phyloP scores from a whole-genome alignment of 768 basidiomycete species.

The Myochromella boudieri region DNA sequence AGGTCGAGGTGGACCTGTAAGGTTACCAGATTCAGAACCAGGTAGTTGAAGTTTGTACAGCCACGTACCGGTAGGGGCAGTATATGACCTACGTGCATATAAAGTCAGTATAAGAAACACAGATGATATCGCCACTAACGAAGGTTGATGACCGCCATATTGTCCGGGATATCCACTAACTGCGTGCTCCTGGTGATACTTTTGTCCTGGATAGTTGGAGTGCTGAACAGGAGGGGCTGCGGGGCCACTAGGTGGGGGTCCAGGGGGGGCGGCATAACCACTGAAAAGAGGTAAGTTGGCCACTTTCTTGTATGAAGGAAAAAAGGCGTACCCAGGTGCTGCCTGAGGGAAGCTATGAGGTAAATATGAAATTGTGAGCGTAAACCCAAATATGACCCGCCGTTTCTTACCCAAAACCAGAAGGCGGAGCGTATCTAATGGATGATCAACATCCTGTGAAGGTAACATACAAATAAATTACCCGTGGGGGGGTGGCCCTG shows the following conservation, averaged over 20 bases:
- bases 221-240: constrained; percentile 25
- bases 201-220: constrained; percentile 40
- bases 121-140: constrained; percentile 9
- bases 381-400: constrained; percentile 12
- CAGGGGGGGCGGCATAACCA: constrained; percentile 16
- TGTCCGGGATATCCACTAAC: constrained; percentile 34
- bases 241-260: constrained; percentile 14
- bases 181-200: constrained; percentile 33
- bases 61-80: not conserved
- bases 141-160: constrained; percentile 19
- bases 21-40: not conserved
- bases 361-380: not conserved
- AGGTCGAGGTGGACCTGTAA: constrained; percentile 43
- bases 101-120: constrained; percentile 1
- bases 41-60: not conserved
- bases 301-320: not conserved
- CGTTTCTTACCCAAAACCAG: constrained; percentile 21
- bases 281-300: not conserved
- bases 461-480: not conserved
- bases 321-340: constrained; percentile 7
- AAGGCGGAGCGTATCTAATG: constrained; percentile 14
- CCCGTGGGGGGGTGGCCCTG: constrained; percentile 3
- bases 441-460: not conserved
- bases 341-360: not conserved
- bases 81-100: constrained; percentile 7